phyloP scores from a whole-genome alignment of 768 basidiomycete species.

The Tricholoma matsutake region DNA sequence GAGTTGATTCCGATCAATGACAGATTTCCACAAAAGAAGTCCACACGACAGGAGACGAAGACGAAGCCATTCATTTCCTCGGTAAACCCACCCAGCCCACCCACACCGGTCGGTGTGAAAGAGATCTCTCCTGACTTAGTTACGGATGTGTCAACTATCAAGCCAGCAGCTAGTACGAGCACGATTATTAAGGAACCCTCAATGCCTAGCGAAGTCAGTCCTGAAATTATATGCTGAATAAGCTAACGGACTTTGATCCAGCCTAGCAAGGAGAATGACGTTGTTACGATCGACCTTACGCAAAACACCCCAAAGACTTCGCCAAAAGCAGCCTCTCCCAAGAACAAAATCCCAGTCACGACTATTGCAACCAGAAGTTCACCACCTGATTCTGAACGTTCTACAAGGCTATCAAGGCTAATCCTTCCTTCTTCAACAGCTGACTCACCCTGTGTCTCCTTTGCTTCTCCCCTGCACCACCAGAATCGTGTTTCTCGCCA shows the following conservation, averaged over 20 bases:
- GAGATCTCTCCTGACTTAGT: not conserved
- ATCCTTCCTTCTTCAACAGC: not conserved
- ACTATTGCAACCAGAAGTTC: not conserved
- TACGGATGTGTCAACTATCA: not conserved
- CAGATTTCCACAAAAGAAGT: not conserved
- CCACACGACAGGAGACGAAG: not conserved
- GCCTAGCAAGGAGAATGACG: conserved; percentile 13
- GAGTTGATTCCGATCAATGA: not conserved
- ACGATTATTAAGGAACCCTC: no score
- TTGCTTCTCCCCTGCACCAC: not conserved
- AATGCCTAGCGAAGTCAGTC: not conserved
- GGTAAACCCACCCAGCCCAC: not conserved
- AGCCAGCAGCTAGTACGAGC: not conserved
- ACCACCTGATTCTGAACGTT: not conserved
- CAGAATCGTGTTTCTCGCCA: not conserved
- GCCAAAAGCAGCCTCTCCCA: not conserved
- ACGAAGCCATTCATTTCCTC: not conserved
- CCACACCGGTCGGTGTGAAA: not conserved
- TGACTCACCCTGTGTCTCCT: not conserved
- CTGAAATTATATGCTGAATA: not conserved
- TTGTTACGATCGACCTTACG: conserved; percentile 45
- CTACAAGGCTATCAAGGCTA: not conserved
- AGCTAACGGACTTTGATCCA: not conserved
- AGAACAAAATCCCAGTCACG: not conserved
- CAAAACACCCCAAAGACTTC: conserved; percentile 18